Percentiles rank a stretch among this genome's conserved stretches.
phyloP scores from a whole-genome alignment of 257 asterid species.

The Avicennia marina region DNA sequence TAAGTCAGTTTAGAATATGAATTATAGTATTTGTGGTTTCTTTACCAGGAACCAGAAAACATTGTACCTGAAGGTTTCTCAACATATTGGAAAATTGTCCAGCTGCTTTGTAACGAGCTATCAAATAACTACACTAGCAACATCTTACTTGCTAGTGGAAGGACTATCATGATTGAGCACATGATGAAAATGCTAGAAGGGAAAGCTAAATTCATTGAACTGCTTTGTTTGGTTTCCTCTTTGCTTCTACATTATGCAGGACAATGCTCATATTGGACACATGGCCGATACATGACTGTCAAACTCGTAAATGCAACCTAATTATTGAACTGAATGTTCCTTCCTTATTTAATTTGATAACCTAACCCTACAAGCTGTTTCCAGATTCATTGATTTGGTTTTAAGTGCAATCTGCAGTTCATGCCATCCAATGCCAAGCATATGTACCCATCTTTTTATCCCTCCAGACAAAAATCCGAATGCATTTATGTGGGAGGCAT shows the following conservation, averaged over 20 bases:
- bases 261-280: conserved; percentile 3
- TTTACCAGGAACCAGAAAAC: conserved; percentile 13
- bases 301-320: conserved; percentile 13
- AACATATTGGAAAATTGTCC: not conserved
- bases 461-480: not conserved
- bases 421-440: conserved; percentile 7
- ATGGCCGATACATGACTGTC: conserved; percentile 8
- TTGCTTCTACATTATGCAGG: conserved; percentile 3
- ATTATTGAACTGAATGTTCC: not conserved
- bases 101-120: too few relatives aligned
- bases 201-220: too few relatives aligned
- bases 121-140: too few relatives aligned
- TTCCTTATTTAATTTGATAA: not conserved
- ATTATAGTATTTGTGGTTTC: not conserved
- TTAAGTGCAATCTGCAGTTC: conserved; percentile 17
- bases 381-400: conserved; percentile 7
- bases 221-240: conserved; percentile 3
- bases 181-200: too few relatives aligned
- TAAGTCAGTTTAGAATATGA: too few relatives aligned
- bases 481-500: conserved; percentile 3
- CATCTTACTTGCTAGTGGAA: conserved; percentile 5
- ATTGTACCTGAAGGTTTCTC: not conserved
- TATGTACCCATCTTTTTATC: not conserved
- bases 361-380: conserved; percentile 8
- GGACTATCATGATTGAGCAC: too few relatives aligned